Conservation (phyloP, 1,284 basidiomycete genomes). For the Spongispora temasekensis region DNA sequence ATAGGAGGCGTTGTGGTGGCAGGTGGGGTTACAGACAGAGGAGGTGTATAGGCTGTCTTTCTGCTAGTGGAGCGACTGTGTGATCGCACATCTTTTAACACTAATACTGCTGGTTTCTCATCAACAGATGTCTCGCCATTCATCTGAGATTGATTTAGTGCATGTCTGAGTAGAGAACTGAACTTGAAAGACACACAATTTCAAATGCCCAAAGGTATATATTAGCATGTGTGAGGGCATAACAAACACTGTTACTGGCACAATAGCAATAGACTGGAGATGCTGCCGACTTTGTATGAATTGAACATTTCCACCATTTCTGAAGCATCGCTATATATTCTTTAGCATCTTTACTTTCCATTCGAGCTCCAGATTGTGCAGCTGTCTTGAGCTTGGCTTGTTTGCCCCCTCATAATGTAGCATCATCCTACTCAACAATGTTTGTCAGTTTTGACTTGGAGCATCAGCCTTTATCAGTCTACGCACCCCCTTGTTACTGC, state of each 20-base stretch:
- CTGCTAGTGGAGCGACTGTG: neutral
- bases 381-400: neutral
- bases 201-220: neutral
- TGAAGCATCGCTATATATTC: neutral
- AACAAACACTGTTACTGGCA: neutral
- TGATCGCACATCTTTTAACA: neutral
- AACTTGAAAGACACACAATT: neutral
- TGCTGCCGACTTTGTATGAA: neutral
- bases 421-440: neutral
- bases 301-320: neutral
- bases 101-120: neutral
- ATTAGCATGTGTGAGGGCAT: neutral
- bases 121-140: neutral
- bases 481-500: neutral
- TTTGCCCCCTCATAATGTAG: neutral
- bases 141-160: neutral
- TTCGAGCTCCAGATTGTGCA: neutral
- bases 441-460: neutral
- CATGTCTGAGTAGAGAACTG: neutral
- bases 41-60: neutral
- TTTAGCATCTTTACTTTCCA: neutral
- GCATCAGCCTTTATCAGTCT: neutral
- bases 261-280: neutral
- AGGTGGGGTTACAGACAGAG: neutral
- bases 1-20: neutral